Base-by-base conservation (phyloP, 164 flowering plant species). In the Pachysandra terminalis region DNA sequence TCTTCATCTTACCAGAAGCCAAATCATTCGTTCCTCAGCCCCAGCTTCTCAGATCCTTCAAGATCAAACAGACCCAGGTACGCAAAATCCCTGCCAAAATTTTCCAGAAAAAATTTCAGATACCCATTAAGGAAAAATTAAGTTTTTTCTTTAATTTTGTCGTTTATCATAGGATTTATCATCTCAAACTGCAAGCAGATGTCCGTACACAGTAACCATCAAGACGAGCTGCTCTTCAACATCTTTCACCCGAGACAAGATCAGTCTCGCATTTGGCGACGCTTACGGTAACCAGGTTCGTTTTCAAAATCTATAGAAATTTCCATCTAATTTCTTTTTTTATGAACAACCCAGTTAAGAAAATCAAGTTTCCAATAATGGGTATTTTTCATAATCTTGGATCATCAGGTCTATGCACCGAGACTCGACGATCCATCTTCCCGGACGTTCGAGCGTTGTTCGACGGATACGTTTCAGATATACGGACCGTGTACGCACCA, bases 251-350 rank as follows among this genome's bases (percentile, higher is more conserved):
- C 67, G 93, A 17, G 97, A 91, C 68, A 77, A 65, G 23, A 81
- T 91, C 79, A 86, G 97, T 61, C 75, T 91, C 28, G 62, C 89
- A 12, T 91, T 89, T 63, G 93, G 97, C 17, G 93, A 91, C 68
- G 87, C 89, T 35, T 78, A 82, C 61, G 91, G 89, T 49, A 79
- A 87, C 71, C 84, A 91, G 90, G 95, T 91, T 48, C 49, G 66
- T 19, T 14, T 45, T 15, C 1, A 15, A 45, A 45, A 45, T 45
- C 4, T 22, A 40, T 8, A 60, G 5, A 6, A 1, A 13, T 59
- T 49, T 5, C 19, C 51, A 4, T 35, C 32, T 21, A 19, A n/a
- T 61, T 21, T 10, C 24, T n/a, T n/a, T n/a, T n/a, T n/a, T n/a
- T n/a, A n/a, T n/a, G 26, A 59, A 9, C 5, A 14, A 37, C 68